phyloP scores from a whole-genome alignment of 179 eudicot genomes.

The Gypsophila paniculata region DNA sequence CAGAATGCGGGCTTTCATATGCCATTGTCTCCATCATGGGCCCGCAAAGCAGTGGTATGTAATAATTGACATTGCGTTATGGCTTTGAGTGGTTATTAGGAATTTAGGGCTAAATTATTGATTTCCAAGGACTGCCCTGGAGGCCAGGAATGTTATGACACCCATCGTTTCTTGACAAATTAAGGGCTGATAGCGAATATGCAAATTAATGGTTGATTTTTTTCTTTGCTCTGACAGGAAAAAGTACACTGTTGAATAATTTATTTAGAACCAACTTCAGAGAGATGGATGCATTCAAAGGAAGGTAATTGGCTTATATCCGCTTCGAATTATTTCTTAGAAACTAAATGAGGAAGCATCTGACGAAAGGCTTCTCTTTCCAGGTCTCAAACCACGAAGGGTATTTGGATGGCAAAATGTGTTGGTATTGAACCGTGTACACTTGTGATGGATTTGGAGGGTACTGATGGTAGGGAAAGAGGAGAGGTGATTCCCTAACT shows the following conservation, averaged over 20 bases:
- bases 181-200: neutral
- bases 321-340: constrained; percentile 16
- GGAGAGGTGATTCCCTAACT: constrained; percentile 54
- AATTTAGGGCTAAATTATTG: neutral
- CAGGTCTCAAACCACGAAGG: constrained; percentile 93
- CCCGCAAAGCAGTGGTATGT: constrained; percentile 72
- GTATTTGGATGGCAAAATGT: constrained; percentile 66
- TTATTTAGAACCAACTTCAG: constrained; percentile 76
- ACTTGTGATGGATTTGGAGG: constrained; percentile 78
- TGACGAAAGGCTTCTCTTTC: constrained; percentile 17
- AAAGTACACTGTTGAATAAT: constrained; percentile 85
- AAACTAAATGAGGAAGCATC: neutral
- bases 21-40: constrained; percentile 74
- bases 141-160: neutral
- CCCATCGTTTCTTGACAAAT: neutral
- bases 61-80: neutral
- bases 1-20: constrained; percentile 56
- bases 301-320: constrained; percentile 50
- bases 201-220: neutral
- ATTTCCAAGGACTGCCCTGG: neutral
- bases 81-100: neutral
- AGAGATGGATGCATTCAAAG: constrained; percentile 96
- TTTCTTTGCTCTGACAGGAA: constrained; percentile 44
- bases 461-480: constrained; percentile 77
- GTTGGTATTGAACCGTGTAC: constrained; percentile 63